These are phyloP conservation scores for Inga leiocalycina DNA, from an alignment of 306 rosid genomes.

Conservation along the genomic window DNA sequence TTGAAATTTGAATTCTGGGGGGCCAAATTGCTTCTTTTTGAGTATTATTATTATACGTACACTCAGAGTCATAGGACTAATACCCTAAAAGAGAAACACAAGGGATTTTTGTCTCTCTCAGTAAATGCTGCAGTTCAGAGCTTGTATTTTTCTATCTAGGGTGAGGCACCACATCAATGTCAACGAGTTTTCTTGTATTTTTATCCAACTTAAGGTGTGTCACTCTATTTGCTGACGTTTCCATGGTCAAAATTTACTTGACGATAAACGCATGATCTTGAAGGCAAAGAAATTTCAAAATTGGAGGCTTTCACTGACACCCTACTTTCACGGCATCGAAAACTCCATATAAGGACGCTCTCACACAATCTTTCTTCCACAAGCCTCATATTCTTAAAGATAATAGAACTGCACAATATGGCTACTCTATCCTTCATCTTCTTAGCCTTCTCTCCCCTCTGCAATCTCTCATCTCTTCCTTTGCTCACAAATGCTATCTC, in stretches of 20 bases:
- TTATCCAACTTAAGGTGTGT: too few relatives aligned
- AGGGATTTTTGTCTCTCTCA: too few relatives aligned
- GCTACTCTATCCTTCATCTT: not conserved
- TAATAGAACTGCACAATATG: not conserved
- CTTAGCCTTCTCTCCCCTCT: not conserved
- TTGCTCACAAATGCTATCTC: slow-evolving; percentile 35
- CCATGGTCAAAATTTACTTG: too few relatives aligned
- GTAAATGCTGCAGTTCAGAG: too few relatives aligned
- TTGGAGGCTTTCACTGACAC: not conserved
- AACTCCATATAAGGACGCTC: not conserved
- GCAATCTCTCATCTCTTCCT: not conserved
- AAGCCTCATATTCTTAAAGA: not conserved
- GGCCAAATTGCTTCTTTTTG: not conserved
- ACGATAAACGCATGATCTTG: not conserved
- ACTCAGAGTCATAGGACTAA: not conserved
- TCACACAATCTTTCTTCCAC: not conserved
- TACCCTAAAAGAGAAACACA: not conserved
- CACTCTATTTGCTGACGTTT: too few relatives aligned
- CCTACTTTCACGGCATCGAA: not conserved
- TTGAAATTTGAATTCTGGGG: not conserved
- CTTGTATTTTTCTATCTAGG: too few relatives aligned
- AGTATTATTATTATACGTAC: not conserved
- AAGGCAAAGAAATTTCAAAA: not conserved
- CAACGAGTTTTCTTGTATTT: too few relatives aligned
- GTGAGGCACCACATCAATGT: too few relatives aligned